phyloP scores from a whole-genome alignment of 768 basidiomycete genomes.

The Lepiota venenata region DNA sequence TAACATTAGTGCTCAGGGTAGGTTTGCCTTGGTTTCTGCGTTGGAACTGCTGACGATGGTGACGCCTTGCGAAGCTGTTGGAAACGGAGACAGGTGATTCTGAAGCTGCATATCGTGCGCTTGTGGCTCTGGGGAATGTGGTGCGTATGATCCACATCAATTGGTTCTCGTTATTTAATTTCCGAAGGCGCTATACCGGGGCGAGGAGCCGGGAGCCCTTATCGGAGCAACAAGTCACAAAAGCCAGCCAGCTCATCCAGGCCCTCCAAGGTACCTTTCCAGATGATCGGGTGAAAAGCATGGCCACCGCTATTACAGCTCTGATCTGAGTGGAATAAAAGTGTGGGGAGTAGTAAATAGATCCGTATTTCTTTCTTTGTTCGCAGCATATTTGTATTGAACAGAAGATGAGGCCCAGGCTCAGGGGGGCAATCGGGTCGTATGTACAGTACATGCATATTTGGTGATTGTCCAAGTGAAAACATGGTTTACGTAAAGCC shows the following conservation, averaged over 20 bases:
- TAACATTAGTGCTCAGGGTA: constrained; percentile 47
- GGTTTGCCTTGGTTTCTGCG: constrained; percentile 8
- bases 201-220: constrained; percentile 34
- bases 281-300: constrained; percentile 55
- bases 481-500: constrained; percentile 5
- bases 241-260: constrained; percentile 37
- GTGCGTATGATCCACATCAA: constrained; percentile 33
- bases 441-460: too few relatives aligned
- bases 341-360: background rate
- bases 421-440: too few relatives aligned
- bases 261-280: constrained; percentile 44
- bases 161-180: background rate
- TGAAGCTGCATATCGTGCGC: constrained; percentile 67
- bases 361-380: background rate
- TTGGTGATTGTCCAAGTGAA: background rate
- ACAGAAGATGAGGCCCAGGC: too few relatives aligned
- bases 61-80: constrained; percentile 33
- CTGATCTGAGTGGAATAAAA: constrained; percentile 28
- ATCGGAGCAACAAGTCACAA: constrained; percentile 34
- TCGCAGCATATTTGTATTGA: background rate
- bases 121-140: constrained; percentile 72
- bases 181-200: constrained; percentile 46
- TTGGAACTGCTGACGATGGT: background rate
- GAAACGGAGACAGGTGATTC: constrained; percentile 52
- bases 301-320: constrained; percentile 45